Evolutionary conservation across 2,329 filamentous ascomycete species (phyloP), one percentile per base, ranked within the genome.

Genomic region (Penicillium sp.): DNA sequence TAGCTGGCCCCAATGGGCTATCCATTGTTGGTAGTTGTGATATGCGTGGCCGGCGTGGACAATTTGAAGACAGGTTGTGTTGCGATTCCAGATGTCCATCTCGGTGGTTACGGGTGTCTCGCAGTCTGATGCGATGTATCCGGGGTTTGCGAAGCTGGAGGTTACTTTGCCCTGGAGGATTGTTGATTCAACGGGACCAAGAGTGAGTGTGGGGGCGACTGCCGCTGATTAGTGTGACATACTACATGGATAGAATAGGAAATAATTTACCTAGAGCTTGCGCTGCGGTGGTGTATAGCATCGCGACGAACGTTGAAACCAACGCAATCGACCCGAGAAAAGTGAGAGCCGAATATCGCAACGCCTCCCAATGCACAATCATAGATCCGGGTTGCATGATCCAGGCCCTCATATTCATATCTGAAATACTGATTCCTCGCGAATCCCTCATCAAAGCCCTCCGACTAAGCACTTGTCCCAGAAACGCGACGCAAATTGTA

Each of bases 371-470:
- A 62, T 90, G 85, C 0, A 87, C 89, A 19, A 93, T 77, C 59
- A 93, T 77, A 0, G 84, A 87, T 0, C 89, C 89, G 0, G 88
- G 88, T 70, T 88, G 84, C 75, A 86, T 83, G 19, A 88, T 82
- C 89, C 89, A 93, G 41, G 82, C 82, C 44, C 89, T 81, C 88
- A 93, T 91, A 16, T 82, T 87, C 77, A 92, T 84, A 66, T 93
- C 89, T 0, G 89, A 86, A 16, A 93, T 80, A 0, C 85, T 90
- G 55, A 92, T 82, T 2, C 89, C 89, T 3, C 77, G 75, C 0
- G 84, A 82, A 9, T 80, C 76, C 51, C 80, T 82, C 25, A 81
- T 80, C 53, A 90, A 82, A 0, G 89, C 87, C 52, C 87, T 77
- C 19, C 88, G 80, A n/a, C 84, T 90, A 16, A 93, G 73, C 0